Evolutionary conservation across 768 basidiomycete genomes (phyloP).

Genomic region (Myochromella boudieri): DNA sequence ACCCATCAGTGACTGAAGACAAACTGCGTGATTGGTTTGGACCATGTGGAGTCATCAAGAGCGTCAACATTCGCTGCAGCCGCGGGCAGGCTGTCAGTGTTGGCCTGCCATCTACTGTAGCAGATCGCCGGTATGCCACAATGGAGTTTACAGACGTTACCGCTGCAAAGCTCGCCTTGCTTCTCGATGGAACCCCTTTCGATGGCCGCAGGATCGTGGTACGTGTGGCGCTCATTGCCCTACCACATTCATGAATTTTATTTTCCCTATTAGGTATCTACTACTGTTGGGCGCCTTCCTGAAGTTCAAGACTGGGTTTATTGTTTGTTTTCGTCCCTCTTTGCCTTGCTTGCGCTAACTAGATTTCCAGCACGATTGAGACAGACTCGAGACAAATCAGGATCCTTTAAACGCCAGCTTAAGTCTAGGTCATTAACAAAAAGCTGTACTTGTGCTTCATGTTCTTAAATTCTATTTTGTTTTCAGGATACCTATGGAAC

Average conservation of each 20-base stretch:
- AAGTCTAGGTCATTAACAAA: constrained; percentile 8
- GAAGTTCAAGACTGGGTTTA: constrained; percentile 34
- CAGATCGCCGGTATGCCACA: constrained; percentile 51
- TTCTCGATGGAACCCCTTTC: constrained; percentile 34
- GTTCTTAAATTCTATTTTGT: too few species aligned
- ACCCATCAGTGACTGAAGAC: constrained; percentile 32
- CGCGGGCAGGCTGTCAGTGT: constrained; percentile 34
- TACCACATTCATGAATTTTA: neutral
- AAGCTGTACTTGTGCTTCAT: too few species aligned
- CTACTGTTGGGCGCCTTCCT: constrained; percentile 37
- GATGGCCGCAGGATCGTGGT: constrained; percentile 41
- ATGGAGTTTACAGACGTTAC: constrained; percentile 39
- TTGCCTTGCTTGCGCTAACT: neutral
- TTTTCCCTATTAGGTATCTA: constrained; percentile 31
- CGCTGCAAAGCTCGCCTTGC: constrained; percentile 42
- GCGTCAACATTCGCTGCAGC: constrained; percentile 42
- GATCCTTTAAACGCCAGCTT: neutral
- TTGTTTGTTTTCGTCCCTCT: constrained; percentile 18
- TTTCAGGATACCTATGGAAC: too few species aligned
- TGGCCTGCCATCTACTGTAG: constrained; percentile 21
- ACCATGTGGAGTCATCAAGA: constrained; percentile 32
- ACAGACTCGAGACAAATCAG: constrained; percentile 6
- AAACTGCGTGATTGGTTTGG: constrained; percentile 33
- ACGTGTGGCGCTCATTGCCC: constrained; percentile 18
- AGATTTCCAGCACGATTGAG: constrained; percentile 10